Percentiles rank a stretch among this genome's conserved stretches.
These are phyloP conservation scores for Trichosporon faecale DNA, from an alignment of 1,284 basidiomycete species.

Conservation along the genomic window DNA sequence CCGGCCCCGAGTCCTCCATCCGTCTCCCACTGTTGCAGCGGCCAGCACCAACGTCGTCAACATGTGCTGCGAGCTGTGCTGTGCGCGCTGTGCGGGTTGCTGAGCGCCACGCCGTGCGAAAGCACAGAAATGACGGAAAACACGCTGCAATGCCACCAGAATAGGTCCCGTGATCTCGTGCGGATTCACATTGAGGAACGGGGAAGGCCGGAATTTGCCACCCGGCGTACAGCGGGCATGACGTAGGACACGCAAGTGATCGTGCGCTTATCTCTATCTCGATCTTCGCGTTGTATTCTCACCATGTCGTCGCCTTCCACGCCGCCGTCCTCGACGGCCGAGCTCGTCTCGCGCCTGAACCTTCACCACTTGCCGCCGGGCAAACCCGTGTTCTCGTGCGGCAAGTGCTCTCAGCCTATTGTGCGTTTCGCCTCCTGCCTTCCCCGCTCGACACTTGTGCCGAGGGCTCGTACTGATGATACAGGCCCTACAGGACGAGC, in stretches of 20 bases:
- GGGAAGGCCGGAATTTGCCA: background rate
- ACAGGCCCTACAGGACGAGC: conserved; percentile 51
- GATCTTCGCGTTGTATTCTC: background rate
- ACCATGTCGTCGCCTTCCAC: background rate
- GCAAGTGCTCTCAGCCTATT: conserved; percentile 31
- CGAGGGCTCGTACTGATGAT: background rate
- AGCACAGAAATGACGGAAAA: background rate
- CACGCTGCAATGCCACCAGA: background rate
- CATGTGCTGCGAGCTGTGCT: background rate
- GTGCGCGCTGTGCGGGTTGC: background rate
- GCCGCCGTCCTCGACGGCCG: conserved; percentile 3
- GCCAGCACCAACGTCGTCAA: background rate
- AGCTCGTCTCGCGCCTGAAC: conserved; percentile 26
- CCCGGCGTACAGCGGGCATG: background rate
- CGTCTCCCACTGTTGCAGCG: background rate
- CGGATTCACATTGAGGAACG: background rate
- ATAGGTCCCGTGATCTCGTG: background rate
- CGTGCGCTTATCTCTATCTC: background rate
- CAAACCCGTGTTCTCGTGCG: conserved; percentile 43
- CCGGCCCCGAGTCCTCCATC: background rate
- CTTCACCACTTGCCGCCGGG: conserved; percentile 42
- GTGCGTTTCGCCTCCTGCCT: background rate
- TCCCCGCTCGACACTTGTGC: background rate
- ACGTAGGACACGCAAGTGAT: background rate
- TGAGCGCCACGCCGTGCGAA: background rate